Evolutionary conservation across 129 eudicot species (phyloP).

Genomic region (Sambucus nigra): DNA sequence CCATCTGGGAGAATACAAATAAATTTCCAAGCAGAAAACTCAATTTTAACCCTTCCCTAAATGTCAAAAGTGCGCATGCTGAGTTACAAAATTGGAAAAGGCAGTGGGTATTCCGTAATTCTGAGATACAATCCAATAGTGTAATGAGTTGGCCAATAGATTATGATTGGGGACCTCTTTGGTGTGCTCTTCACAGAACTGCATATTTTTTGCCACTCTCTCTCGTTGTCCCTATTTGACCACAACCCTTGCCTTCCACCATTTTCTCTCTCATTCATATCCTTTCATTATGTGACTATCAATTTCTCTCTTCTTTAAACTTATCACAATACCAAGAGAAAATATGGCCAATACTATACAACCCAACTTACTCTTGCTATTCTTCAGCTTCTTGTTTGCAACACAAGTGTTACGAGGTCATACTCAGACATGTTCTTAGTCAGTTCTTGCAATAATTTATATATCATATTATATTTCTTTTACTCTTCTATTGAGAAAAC

Average conservation of each 20-base stretch:
- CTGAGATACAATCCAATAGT: conserved; percentile 6
- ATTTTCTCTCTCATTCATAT: conserved; percentile 24
- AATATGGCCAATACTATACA: conserved; percentile 30
- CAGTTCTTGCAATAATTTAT: not conserved
- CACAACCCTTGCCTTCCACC: conserved; percentile 25
- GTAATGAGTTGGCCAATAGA: conserved; percentile 12
- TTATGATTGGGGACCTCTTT: conserved; percentile 49
- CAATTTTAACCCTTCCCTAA: not conserved
- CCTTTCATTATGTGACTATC: conserved; percentile 26
- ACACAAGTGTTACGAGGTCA: conserved; percentile 42
- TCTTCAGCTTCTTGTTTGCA: conserved; percentile 32
- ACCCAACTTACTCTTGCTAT: conserved; percentile 23
- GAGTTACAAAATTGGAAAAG: not conserved
- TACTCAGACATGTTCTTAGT: not conserved
- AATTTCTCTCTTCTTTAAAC: conserved; percentile 19
- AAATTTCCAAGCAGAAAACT: conserved; percentile 6
- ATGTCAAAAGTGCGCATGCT: not conserved
- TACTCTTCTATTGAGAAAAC: not conserved
- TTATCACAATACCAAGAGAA: not conserved
- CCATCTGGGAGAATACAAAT: conserved; percentile 5
- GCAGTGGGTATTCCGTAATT: conserved; percentile 21
- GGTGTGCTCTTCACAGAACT: conserved; percentile 2
- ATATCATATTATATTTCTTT: not conserved
- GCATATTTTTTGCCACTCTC: conserved; percentile 21
- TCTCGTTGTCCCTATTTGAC: conserved; percentile 60